A percentile compares a stretch with the other conserved stretches of the same genome.
Conservation (phyloP, 164 flowering plant genomes). For the Vitis labrusca region DNA sequence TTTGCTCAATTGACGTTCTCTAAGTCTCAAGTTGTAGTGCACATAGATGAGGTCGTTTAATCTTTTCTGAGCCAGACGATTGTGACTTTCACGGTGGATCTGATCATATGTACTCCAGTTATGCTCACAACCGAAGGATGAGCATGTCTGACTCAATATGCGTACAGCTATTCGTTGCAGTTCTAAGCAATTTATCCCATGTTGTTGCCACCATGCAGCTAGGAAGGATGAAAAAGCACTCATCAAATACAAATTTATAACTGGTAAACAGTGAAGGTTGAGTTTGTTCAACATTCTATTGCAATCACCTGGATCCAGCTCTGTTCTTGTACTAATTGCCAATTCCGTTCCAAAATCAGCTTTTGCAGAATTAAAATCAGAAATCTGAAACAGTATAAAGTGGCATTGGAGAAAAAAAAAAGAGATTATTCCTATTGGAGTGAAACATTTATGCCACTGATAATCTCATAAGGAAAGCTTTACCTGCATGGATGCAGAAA, state of each 20-base stretch:
- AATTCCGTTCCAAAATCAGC: conserved; percentile 91
- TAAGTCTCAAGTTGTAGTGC: conserved; percentile 75
- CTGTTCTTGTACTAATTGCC: conserved; percentile 75
- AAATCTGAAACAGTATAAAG: conserved; percentile 40
- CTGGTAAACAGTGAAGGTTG: not conserved
- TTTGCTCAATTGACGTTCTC: conserved; percentile 54
- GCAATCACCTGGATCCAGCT: conserved; percentile 61
- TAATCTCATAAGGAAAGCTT: not conserved
- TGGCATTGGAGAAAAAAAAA: not conserved
- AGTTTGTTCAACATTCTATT: not conserved
- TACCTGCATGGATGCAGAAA: conserved; percentile 83
- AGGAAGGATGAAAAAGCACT: conserved; percentile 6
- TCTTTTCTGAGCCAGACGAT: conserved; percentile 51
- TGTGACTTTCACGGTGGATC: conserved; percentile 42
- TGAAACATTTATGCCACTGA: not conserved
- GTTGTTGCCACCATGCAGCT: conserved; percentile 99
- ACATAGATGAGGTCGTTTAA: conserved; percentile 63
- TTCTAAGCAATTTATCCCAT: conserved; percentile 81
- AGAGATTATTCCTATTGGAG: conserved; percentile 17
- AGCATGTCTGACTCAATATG: conserved; percentile 68
- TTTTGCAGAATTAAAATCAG: conserved; percentile 60
- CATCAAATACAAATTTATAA: not conserved
- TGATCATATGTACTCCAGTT: conserved; percentile 73
- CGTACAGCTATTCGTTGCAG: conserved; percentile 76
- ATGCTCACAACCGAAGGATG: conserved; percentile 75